Conservation (phyloP, 2,329 filamentous ascomycete species). For the Trichoderma sp. region DNA sequence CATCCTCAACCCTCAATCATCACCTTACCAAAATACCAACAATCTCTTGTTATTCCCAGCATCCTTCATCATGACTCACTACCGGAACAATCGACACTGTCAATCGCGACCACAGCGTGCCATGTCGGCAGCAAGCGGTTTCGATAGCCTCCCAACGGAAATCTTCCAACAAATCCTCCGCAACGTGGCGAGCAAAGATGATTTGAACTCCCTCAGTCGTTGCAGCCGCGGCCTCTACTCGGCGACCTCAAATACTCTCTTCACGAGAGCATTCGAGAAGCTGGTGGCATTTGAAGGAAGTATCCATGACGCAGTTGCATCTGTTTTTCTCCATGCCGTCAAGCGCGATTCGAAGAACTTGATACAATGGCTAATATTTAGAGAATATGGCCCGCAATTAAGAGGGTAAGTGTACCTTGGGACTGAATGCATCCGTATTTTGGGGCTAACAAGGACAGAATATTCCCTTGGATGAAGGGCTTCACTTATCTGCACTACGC, state of each 20-base stretch:
- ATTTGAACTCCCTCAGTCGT: constrained; percentile 1
- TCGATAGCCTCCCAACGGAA: neutral
- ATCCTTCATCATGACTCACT: neutral
- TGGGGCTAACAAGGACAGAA: neutral
- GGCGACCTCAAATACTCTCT: neutral
- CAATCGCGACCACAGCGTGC: neutral
- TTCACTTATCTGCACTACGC: constrained; percentile 11
- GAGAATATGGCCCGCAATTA: neutral
- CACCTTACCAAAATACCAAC: neutral
- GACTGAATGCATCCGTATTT: neutral
- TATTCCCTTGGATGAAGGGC: neutral
- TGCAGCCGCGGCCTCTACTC: neutral
- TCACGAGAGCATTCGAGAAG: neutral
- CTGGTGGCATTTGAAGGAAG: neutral
- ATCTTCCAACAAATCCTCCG: neutral
- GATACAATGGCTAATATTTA: constrained; percentile 9
- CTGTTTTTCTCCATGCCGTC: neutral
- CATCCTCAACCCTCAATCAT: neutral
- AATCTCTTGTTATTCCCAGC: neutral
- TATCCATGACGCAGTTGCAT: neutral
- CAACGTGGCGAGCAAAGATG: neutral
- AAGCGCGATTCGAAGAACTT: constrained; percentile 8
- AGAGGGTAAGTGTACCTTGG: neutral
- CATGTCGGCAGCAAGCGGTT: neutral
- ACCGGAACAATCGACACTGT: neutral